Evolutionary conservation across 2,329 filamentous ascomycete genomes (phyloP).

Genomic region (Fusarium sp.): DNA sequence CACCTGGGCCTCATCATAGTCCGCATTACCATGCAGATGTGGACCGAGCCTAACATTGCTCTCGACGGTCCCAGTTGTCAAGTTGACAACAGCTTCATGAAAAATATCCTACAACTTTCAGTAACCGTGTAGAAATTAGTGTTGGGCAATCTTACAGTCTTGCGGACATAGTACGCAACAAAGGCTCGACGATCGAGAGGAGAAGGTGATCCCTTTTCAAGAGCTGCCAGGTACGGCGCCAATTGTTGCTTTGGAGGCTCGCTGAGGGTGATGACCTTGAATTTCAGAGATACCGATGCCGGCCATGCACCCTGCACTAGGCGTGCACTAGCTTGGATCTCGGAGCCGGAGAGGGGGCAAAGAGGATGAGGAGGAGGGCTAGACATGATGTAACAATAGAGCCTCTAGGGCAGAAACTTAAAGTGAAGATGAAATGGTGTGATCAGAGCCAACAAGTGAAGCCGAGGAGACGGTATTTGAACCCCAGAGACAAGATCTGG

Average conservation of each 20-base stretch:
- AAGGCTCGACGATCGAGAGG: conserved; percentile 27
- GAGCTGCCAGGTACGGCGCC: conserved; percentile 22
- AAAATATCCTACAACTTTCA: conserved; percentile 21
- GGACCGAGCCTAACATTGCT: conserved; percentile 34
- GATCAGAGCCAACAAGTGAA: too few species aligned
- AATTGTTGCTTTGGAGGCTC: conserved; percentile 32
- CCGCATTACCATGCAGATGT: conserved; percentile 26
- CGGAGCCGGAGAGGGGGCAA: conserved; percentile 24
- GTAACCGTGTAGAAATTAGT: background rate
- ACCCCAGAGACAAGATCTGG: conserved; percentile 1
- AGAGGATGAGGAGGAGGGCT: conserved; percentile 17
- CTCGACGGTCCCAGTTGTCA: conserved; percentile 23
- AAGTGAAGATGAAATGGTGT: background rate
- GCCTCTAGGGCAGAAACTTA: background rate
- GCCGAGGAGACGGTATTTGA: conserved; percentile 5
- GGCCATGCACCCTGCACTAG: conserved; percentile 30
- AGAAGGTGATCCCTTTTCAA: conserved; percentile 9
- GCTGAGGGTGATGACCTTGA: conserved; percentile 36
- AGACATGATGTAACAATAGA: background rate
- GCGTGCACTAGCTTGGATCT: conserved; percentile 29
- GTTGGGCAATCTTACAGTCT: conserved; percentile 7
- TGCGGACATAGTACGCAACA: conserved; percentile 33
- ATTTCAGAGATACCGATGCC: conserved; percentile 21
- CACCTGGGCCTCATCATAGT: conserved; percentile 31
- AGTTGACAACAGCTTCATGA: conserved; percentile 33